Base-by-base conservation (phyloP, 2,329 filamentous ascomycete species). In the Fusarium abutilonis region DNA sequence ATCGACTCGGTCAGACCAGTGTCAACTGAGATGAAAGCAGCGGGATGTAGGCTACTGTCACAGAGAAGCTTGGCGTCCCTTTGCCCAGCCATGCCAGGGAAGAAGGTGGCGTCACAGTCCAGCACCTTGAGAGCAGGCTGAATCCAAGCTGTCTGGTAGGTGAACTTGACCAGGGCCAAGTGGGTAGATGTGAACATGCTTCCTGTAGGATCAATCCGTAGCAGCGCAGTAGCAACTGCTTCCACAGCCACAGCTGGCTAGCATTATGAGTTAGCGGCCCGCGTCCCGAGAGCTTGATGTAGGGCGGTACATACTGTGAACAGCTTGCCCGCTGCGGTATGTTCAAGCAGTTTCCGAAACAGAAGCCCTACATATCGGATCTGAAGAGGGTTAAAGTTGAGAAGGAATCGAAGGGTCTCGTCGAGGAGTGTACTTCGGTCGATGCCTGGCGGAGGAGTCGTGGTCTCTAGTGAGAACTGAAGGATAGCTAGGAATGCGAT, bases 181-280 rank as follows among this genome's bases (percentile, higher is more conserved):
- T 92, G 89, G 26, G 80, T 80, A 5, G 83, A 83, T 5, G 89
- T 92, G 66, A 92, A 86, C 47, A 89, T 84, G 45, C 83, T 83
- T 26, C 83, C 86, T 11, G 82, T 82, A 2, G 89, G 87, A 64
- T 93, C 89, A 53, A 93, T 78, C 50, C 83, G 83, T 11, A 87
- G 76, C 62, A 93, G 81, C 4, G 87, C 88, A 2, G 72, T 73
- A 7, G 81, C 73, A 8, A 84, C 72, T 9, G 78, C 68, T 26
- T 81, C 76, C 11, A 83, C 76, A 0, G 82, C 77, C 45, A 83
- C 72, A 1, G 74, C 72, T 14, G 82, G 75, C 84, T 86, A 28
- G 26, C 17, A 29, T 10, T 32, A 54, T 23, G 58, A 19, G 42
- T 62, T 53, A 63, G 56, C 26, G 35, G 17, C 32, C 10, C 17